A percentile compares a stretch with the other conserved stretches of the same genome.
These are phyloP conservation scores for Trypethelium eluteriae DNA, from an alignment of 495 filamentous ascomycete species.

Conservation along the genomic window DNA sequence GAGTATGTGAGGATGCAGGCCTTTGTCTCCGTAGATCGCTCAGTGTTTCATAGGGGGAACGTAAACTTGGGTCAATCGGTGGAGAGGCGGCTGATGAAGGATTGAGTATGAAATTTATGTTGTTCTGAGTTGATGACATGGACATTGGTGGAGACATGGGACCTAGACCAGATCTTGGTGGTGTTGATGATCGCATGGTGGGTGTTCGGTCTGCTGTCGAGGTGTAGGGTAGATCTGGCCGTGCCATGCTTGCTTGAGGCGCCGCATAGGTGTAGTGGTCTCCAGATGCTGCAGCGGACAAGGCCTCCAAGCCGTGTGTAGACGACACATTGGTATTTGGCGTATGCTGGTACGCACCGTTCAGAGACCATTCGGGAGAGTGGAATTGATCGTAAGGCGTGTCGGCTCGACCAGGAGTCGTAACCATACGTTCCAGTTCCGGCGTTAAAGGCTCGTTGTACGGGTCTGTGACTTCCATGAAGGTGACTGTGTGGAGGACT, in stretches of 20 bases:
- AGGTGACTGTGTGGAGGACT: slow-evolving; percentile 44
- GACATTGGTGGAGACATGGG: not conserved
- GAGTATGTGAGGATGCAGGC: not conserved
- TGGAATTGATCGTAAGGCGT: slow-evolving; percentile 10
- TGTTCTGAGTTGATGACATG: slow-evolving; percentile 24
- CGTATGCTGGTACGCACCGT: slow-evolving; percentile 1
- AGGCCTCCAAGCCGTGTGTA: slow-evolving; percentile 47
- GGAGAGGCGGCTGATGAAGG: slow-evolving; percentile 45
- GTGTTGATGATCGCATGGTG: not conserved
- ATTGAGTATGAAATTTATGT: slow-evolving; percentile 54
- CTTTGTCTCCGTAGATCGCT: slow-evolving; percentile 13
- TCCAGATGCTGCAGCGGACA: slow-evolving; percentile 50
- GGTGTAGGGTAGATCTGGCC: slow-evolving; percentile 16
- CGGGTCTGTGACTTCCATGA: slow-evolving; percentile 56
- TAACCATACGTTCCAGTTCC: slow-evolving; percentile 38
- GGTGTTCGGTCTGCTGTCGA: slow-evolving; percentile 12
- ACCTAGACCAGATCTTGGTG: not conserved
- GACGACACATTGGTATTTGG: slow-evolving; percentile 35
- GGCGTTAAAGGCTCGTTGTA: slow-evolving; percentile 44
- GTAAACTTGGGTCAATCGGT: slow-evolving; percentile 41
- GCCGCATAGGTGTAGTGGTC: slow-evolving; percentile 41
- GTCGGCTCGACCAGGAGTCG: slow-evolving; percentile 21
- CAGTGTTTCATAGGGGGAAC: slow-evolving; percentile 30
- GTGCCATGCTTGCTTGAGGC: slow-evolving; percentile 26
- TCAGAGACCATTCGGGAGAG: slow-evolving; percentile 14